A percentile compares a stretch with the other conserved stretches of the same genome.
phyloP scores from a whole-genome alignment of 192 early-diverging fungal species.

The Podila epigama region DNA sequence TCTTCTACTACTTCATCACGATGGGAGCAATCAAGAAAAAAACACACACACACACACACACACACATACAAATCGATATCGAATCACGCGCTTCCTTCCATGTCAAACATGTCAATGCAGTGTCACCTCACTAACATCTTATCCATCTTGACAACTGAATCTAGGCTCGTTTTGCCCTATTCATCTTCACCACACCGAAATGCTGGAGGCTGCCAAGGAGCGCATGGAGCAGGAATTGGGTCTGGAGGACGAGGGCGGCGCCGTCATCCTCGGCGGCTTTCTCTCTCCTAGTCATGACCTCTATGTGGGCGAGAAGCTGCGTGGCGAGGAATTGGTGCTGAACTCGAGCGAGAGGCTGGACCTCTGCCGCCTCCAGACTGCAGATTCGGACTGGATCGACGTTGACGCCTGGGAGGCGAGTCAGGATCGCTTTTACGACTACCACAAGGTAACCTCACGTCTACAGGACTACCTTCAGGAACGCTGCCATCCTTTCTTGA shows the following conservation, averaged over 20 bases:
- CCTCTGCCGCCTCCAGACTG: constrained; percentile 37
- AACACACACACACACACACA: neutral
- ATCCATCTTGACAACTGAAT: neutral
- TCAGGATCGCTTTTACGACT: constrained; percentile 33
- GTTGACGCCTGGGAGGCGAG: constrained; percentile 50
- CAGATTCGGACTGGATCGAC: constrained; percentile 50
- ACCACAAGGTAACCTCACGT: constrained; percentile 32
- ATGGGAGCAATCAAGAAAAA: no score
- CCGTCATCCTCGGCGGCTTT: constrained; percentile 47
- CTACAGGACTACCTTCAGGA: constrained; percentile 40
- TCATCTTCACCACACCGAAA: constrained; percentile 47
- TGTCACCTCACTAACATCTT: neutral
- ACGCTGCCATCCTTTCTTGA: constrained; percentile 12
- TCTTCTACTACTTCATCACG: neutral
- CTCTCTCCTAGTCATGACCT: constrained; percentile 50
- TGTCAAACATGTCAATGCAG: constrained; percentile 3
- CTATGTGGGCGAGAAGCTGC: constrained; percentile 44
- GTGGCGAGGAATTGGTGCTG: constrained; percentile 26
- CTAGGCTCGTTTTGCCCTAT: constrained; percentile 48
- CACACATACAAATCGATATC: neutral
- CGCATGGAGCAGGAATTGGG: constrained; percentile 9
- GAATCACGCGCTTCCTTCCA: neutral
- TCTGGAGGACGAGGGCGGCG: constrained; percentile 8
- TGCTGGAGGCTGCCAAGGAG: constrained; percentile 44
- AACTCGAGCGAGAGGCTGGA: constrained; percentile 30